These are phyloP conservation scores for Populus tomentosa DNA, from an alignment of 441 rosid species.

Conservation along the genomic window DNA sequence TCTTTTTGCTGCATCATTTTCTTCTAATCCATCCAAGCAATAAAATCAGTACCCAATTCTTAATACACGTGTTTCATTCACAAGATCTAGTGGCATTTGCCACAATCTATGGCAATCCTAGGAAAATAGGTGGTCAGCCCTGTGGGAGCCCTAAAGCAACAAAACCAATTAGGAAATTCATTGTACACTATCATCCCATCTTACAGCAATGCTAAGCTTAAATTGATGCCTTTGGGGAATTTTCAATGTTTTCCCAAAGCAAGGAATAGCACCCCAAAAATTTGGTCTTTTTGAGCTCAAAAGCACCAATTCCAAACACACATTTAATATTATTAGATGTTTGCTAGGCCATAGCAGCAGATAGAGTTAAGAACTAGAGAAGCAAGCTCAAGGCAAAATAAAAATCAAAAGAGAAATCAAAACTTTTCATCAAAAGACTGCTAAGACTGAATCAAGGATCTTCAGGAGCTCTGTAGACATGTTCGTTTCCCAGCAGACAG, in stretches of 20 bases:
- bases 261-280: background rate
- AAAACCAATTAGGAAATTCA: background rate
- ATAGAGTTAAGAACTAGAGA: background rate
- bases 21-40: background rate
- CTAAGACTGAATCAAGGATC: background rate
- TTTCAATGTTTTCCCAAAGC: background rate
- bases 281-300: background rate
- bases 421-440: background rate
- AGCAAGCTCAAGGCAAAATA: background rate
- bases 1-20: background rate
- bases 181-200: slow-evolving; percentile 3
- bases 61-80: background rate
- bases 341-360: background rate
- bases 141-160: background rate
- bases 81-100: background rate
- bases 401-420: no score
- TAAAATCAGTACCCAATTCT: background rate
- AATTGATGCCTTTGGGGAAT: background rate
- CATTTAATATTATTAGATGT: background rate
- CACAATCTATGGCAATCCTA: background rate
- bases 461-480: background rate
- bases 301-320: background rate
- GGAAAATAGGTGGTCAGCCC: background rate
- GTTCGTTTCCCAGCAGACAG: background rate
- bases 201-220: background rate